Conservation (phyloP, 2,329 filamentous ascomycete species). For the Penicillium sp. region DNA sequence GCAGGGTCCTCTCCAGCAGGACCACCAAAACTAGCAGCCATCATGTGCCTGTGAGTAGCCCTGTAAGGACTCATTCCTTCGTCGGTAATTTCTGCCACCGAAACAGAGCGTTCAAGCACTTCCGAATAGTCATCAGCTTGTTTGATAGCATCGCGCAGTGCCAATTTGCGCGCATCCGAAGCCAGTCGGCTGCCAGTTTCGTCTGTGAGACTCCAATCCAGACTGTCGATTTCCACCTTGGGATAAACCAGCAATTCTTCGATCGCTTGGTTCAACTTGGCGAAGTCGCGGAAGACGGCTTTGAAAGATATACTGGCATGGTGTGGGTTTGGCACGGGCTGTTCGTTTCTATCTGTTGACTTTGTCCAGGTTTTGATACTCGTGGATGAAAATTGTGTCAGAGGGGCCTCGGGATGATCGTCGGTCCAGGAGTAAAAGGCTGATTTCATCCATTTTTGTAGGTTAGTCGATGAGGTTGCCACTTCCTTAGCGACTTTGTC, state of each 20-base stretch:
- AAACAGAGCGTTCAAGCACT: slow-evolving; percentile 20
- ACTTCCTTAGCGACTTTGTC: too few species aligned
- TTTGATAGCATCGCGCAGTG: slow-evolving; percentile 26
- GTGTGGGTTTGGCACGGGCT: slow-evolving; percentile 15
- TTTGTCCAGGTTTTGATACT: slow-evolving; percentile 6
- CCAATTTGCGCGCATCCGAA: slow-evolving; percentile 23
- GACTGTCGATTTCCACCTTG: slow-evolving; percentile 23
- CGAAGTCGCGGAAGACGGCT: slow-evolving; percentile 28
- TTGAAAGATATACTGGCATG: slow-evolving; percentile 20
- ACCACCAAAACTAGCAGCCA: neutral
- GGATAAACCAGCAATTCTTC: slow-evolving; percentile 18
- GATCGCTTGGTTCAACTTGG: slow-evolving; percentile 20
- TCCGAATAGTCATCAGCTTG: slow-evolving; percentile 27
- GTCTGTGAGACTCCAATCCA: slow-evolving; percentile 30
- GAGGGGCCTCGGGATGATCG: neutral
- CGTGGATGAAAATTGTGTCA: slow-evolving; percentile 2
- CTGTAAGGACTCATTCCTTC: slow-evolving; percentile 3
- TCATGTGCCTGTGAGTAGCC: neutral
- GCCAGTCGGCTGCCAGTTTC: slow-evolving; percentile 18
- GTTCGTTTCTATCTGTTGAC: slow-evolving; percentile 4
- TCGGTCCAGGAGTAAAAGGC: too few species aligned
- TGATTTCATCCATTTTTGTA: too few species aligned
- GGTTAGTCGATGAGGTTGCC: too few species aligned
- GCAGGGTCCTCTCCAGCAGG: neutral
- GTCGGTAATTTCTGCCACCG: slow-evolving; percentile 16